Conservation (phyloP, 345 rosid genomes). For the Cardiospermum halicacabum region DNA sequence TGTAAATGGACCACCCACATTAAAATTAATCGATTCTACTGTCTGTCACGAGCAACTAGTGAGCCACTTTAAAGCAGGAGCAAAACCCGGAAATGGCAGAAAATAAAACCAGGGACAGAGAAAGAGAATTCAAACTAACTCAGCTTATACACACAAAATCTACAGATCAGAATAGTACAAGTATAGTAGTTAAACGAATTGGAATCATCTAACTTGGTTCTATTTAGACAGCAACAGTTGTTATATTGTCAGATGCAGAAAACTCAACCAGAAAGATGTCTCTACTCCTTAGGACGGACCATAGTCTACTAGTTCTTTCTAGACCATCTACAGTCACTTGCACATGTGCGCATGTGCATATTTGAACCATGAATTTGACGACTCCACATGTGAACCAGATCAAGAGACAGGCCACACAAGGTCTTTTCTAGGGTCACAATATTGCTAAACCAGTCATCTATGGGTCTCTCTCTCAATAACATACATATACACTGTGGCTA, state of each 20-base stretch:
- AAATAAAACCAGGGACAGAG: not conserved
- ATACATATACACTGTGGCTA: too few species aligned
- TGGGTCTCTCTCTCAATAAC: too few species aligned
- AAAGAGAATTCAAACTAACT: not conserved
- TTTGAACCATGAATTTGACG: constrained; percentile 5
- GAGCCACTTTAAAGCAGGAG: not conserved
- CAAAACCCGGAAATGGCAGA: not conserved
- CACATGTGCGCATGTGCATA: constrained; percentile 7
- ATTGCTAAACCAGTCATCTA: too few species aligned
- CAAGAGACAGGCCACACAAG: not conserved
- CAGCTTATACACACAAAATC: not conserved
- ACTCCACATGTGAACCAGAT: not conserved
- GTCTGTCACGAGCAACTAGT: not conserved
- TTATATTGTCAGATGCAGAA: constrained; percentile 14
- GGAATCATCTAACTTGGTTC: not conserved
- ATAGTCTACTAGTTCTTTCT: not conserved
- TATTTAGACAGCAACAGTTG: not conserved
- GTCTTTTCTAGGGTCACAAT: not conserved
- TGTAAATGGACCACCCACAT: too few species aligned
- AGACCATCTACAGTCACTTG: constrained; percentile 3
- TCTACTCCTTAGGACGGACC: too few species aligned
- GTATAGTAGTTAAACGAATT: not conserved
- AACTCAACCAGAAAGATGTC: not conserved
- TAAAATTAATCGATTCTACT: too few species aligned
- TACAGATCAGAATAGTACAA: not conserved